Evolutionary conservation across 305 asterid species (phyloP).

Genomic region (Fraxinus sp.): DNA sequence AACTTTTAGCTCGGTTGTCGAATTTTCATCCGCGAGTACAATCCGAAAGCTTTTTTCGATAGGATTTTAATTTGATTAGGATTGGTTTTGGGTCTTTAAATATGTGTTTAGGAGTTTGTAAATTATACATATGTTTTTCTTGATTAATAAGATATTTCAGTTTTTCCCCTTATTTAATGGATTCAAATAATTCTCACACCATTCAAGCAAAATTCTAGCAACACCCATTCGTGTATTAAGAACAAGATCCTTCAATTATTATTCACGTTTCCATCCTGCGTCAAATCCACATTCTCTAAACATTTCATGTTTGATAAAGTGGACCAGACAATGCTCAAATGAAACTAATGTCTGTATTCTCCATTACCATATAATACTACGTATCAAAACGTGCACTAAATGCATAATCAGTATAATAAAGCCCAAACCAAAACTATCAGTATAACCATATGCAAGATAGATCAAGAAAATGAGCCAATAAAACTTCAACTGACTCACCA

Average conservation of each 20-base stretch:
- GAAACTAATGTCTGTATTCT: neutral
- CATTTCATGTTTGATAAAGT: neutral
- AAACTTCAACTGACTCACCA: slow-evolving; percentile 58
- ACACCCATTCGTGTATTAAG: neutral
- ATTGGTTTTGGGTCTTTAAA: neutral
- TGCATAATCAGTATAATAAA: neutral
- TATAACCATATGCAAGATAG: neutral
- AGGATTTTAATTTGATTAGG: neutral
- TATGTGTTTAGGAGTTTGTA: neutral
- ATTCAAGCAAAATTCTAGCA: neutral
- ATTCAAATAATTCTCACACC: neutral
- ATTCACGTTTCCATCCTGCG: neutral
- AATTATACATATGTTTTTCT: neutral
- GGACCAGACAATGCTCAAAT: neutral
- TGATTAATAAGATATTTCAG: neutral
- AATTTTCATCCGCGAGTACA: neutral
- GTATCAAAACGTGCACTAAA: neutral
- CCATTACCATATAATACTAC: neutral
- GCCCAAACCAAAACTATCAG: neutral
- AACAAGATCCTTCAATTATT: neutral
- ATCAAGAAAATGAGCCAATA: neutral
- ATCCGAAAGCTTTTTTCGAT: neutral
- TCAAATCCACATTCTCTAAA: neutral
- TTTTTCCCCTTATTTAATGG: neutral
- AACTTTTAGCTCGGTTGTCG: neutral